Percentiles rank a stretch among this genome's conserved stretches.
phyloP scores from a whole-genome alignment of 2,329 filamentous ascomycete species.

The Didymosphaeria variabile region DNA sequence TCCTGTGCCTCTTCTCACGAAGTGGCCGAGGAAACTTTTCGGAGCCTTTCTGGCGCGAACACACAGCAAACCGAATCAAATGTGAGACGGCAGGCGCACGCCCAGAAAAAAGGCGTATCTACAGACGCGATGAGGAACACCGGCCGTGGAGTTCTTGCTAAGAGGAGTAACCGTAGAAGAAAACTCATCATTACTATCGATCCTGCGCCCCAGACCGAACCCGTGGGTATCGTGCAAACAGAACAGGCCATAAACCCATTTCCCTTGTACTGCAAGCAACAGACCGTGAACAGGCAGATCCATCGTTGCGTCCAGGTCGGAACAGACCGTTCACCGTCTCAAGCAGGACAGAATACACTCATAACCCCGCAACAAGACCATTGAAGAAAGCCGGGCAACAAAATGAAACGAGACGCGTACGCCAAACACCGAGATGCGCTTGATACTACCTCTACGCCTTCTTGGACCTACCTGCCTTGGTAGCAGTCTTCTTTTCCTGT shows the following conservation, averaged over 20 bases:
- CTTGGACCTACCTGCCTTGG: slow-evolving; percentile 21
- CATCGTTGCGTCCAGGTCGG: not conserved
- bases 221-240: slow-evolving; percentile 1
- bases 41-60: not conserved
- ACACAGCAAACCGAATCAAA: not conserved
- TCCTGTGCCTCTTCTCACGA: too few species aligned
- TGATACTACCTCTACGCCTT: slow-evolving; percentile 15
- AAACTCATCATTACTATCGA: not conserved
- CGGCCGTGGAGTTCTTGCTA: too few species aligned
- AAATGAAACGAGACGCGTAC: not conserved
- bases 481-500: slow-evolving; percentile 28
- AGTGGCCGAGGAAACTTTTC: not conserved
- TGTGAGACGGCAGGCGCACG: not conserved
- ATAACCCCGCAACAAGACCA: not conserved
- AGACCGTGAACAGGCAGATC: not conserved
- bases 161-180: not conserved
- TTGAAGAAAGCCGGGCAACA: not conserved
- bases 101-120: not conserved
- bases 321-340: not conserved
- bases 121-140: not conserved
- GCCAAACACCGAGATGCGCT: slow-evolving; percentile 1
- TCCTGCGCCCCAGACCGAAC: not conserved
- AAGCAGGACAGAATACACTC: not conserved
- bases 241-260: not conserved
- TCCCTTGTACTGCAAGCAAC: not conserved